Percentiles rank a stretch among this genome's conserved stretches.
Conservation (phyloP, 495 filamentous ascomycete species). For the Annulohypoxylon moriforme region DNA sequence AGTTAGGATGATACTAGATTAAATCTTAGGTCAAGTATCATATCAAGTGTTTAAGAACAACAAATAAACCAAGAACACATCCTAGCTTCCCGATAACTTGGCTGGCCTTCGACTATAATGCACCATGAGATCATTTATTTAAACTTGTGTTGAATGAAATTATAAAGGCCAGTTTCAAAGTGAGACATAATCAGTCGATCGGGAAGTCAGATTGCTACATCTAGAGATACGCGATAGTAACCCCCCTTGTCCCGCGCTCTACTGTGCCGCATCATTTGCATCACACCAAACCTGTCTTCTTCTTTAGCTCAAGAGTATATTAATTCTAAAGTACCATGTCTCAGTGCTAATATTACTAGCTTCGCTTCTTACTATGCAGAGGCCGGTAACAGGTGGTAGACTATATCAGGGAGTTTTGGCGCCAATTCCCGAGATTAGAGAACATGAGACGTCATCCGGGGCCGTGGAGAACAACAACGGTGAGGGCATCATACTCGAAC, state of each 20-base stretch:
- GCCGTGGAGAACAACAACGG: background rate
- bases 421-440: conserved; percentile 10
- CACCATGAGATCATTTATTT: background rate
- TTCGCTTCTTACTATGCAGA: background rate
- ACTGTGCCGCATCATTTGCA: conserved; percentile 7
- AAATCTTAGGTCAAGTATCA: background rate
- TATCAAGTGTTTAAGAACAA: background rate
- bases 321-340: conserved; percentile 1
- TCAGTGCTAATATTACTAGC: background rate
- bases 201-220: background rate
- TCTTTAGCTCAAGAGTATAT: background rate
- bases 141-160: background rate
- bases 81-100: background rate
- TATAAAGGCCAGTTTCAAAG: background rate
- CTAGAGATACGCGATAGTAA: background rate
- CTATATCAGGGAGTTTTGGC: conserved; percentile 3
- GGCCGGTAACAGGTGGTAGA: background rate
- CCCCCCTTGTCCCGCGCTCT: conserved; percentile 2
- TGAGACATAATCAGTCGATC: background rate
- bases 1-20: background rate
- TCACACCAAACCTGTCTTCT: conserved; percentile 8
- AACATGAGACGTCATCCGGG: background rate
- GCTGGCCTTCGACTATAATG: background rate
- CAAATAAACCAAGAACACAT: background rate
- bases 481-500: conserved; percentile 25